phyloP scores from a whole-genome alignment of 2,329 filamentous ascomycete genomes.

The Pyricularia sp. region DNA sequence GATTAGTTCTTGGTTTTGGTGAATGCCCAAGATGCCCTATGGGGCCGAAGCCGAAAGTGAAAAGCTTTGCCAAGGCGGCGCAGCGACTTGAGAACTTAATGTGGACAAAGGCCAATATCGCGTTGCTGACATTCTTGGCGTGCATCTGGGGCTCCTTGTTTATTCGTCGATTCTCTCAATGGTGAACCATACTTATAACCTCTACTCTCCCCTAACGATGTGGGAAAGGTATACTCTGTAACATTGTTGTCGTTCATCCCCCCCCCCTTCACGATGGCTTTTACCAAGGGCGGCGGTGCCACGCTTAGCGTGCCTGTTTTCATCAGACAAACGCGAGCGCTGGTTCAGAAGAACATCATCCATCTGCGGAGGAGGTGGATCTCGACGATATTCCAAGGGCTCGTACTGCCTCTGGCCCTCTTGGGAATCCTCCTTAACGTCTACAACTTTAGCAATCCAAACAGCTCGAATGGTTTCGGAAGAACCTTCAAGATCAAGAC shows the following conservation, averaged over 20 bases:
- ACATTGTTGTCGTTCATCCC: background rate
- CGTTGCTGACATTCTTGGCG: background rate
- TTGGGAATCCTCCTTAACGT: constrained; percentile 54
- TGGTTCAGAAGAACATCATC: constrained; percentile 49
- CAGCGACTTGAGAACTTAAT: background rate
- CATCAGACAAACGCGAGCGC: constrained; percentile 44
- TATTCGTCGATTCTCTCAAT: background rate
- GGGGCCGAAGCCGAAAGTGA: background rate
- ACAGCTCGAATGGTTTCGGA: constrained; percentile 62
- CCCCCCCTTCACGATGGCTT: background rate
- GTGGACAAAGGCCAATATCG: background rate
- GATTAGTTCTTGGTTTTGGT: background rate
- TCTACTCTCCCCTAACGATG: background rate
- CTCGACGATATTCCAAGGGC: constrained; percentile 40
- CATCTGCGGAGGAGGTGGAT: constrained; percentile 42
- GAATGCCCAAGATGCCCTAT: background rate
- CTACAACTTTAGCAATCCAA: constrained; percentile 70
- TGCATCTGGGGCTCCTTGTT: background rate
- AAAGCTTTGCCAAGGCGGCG: background rate
- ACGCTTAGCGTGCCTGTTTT: constrained; percentile 12
- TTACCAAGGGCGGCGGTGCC: background rate
- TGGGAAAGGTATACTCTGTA: background rate
- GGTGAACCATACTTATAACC: background rate
- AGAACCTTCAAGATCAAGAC: constrained; percentile 45
- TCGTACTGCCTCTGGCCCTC: constrained; percentile 45